Conservation (phyloP, 306 rosid species). For the Citrullus amarus region DNA sequence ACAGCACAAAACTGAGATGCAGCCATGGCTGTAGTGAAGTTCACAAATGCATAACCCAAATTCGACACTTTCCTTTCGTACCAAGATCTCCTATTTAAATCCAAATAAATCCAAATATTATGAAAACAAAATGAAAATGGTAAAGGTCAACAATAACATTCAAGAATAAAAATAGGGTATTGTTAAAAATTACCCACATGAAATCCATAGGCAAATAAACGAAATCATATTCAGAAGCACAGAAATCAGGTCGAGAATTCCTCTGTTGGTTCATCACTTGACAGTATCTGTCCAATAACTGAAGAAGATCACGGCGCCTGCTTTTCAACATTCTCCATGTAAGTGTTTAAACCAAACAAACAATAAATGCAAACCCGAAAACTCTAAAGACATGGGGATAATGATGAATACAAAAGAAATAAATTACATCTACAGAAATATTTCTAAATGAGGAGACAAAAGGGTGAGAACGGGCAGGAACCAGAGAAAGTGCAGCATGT, state of each 20-base stretch:
- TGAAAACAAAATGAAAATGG: background rate
- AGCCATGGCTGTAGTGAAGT: constrained; percentile 27
- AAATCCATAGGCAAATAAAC: constrained; percentile 21
- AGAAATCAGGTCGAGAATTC: background rate
- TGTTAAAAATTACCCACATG: background rate
- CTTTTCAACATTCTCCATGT: no score
- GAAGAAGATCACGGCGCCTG: constrained; percentile 16
- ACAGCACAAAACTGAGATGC: constrained; percentile 21
- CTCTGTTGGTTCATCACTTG: background rate
- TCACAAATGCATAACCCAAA: constrained; percentile 60
- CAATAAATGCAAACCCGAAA: background rate
- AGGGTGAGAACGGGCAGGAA: background rate
- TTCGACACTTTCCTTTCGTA: constrained; percentile 13
- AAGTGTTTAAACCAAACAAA: background rate
- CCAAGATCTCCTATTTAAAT: constrained; percentile 21
- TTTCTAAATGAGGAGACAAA: background rate
- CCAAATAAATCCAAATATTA: background rate
- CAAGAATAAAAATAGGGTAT: no score
- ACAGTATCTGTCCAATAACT: constrained; percentile 7
- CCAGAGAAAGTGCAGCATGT: constrained; percentile 5
- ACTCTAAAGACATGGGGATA: background rate
- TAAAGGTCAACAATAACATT: no score
- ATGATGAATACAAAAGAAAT: background rate
- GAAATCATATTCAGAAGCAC: constrained; percentile 8
- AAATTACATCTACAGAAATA: background rate